Evolutionary conservation across 2,329 filamentous ascomycete species (phyloP).

Genomic region (Trichophyton verrucosum): DNA sequence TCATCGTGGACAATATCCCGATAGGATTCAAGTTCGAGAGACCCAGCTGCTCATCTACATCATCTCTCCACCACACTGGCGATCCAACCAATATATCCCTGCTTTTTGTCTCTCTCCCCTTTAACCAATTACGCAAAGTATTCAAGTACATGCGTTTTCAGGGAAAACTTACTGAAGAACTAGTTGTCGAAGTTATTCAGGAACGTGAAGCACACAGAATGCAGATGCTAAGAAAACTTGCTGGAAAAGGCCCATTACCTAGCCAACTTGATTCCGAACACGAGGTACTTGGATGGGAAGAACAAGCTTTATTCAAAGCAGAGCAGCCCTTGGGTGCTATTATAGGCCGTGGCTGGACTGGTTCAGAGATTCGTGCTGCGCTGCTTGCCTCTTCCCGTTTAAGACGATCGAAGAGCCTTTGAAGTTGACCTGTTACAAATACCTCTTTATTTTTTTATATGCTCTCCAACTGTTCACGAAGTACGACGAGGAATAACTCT

Average conservation of each 20-base stretch:
- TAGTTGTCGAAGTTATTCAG: conserved; percentile 17
- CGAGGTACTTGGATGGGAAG: neutral
- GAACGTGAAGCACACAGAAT: conserved; percentile 22
- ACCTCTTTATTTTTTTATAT: neutral
- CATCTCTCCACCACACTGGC: conserved; percentile 5
- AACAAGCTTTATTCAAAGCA: neutral
- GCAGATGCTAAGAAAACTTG: neutral
- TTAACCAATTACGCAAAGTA: conserved; percentile 13
- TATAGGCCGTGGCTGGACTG: neutral
- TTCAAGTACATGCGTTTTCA: conserved; percentile 15
- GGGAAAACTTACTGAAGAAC: conserved; percentile 10
- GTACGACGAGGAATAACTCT: neutral
- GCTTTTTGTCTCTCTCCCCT: conserved; percentile 21
- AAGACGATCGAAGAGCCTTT: neutral
- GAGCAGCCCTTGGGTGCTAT: neutral
- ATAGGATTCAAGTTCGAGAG: conserved; percentile 18
- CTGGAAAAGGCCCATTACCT: neutral
- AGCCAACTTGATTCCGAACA: neutral
- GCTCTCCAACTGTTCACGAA: neutral
- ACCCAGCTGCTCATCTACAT: conserved; percentile 13
- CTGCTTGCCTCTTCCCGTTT: neutral
- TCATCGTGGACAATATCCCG: conserved; percentile 15
- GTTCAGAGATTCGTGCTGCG: neutral
- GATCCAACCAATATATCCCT: conserved; percentile 15
- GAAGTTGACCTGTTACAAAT: neutral